Percentiles rank a stretch among this genome's conserved stretches.
These are phyloP conservation scores for Pisolithus tinctorius DNA, from an alignment of 768 basidiomycete genomes.

Conservation along the genomic window DNA sequence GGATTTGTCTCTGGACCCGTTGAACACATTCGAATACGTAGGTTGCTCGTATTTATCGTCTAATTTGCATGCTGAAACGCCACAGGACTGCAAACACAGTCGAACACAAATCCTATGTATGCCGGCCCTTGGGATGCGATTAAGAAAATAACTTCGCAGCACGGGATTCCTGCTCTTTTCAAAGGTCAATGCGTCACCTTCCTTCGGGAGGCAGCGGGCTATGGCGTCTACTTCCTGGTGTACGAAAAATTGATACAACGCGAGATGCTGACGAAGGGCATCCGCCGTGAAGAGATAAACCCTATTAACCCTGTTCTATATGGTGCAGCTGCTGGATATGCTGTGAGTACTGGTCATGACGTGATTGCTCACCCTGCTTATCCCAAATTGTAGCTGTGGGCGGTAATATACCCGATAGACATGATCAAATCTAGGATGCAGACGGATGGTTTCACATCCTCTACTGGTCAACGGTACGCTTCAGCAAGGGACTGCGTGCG, in stretches of 20 bases:
- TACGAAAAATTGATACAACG: conserved; percentile 91
- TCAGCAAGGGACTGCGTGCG: conserved; percentile 79
- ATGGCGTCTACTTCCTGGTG: conserved; percentile 83
- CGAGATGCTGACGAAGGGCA: conserved; percentile 69
- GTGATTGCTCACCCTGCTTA: conserved; percentile 5
- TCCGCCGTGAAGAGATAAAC: conserved; percentile 68
- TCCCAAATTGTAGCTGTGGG: conserved; percentile 57
- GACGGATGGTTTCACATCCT: conserved; percentile 78
- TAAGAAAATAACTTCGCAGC: conserved; percentile 66
- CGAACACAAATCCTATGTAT: conserved; percentile 68
- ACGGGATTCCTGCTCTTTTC: conserved; percentile 82
- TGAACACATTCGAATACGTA: conserved; percentile 95
- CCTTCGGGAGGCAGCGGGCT: conserved; percentile 73
- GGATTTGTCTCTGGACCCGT: conserved; percentile 93
- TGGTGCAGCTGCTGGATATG: conserved; percentile 90
- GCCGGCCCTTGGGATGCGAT: conserved; percentile 84
- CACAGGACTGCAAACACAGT: conserved; percentile 86
- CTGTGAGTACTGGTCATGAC: conserved; percentile 41
- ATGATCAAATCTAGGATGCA: conserved; percentile 97
- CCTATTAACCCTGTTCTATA: conserved; percentile 76
- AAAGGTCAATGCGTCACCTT: conserved; percentile 91
- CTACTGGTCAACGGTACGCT: conserved; percentile 75
- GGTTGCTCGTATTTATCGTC: not conserved
- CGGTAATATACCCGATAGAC: conserved; percentile 92
- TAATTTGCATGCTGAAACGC: conserved; percentile 2